Percentiles rank a stretch among this genome's conserved stretches.
These are phyloP conservation scores for Hibiscus tridactylites DNA, from an alignment of 345 rosid species.

Conservation along the genomic window DNA sequence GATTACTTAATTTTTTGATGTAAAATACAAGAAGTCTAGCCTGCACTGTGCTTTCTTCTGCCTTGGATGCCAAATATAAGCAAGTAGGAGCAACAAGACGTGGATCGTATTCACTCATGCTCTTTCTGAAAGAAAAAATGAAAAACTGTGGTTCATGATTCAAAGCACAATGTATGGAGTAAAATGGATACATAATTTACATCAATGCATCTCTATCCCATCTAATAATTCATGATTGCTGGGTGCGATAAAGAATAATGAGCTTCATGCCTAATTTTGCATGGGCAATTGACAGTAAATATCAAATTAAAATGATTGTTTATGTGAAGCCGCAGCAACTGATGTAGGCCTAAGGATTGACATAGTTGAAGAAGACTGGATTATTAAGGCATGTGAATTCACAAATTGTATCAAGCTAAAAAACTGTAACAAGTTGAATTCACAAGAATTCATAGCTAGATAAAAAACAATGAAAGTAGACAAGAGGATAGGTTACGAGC, in stretches of 20 bases:
- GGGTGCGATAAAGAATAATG: not conserved
- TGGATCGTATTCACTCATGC: conserved; percentile 88
- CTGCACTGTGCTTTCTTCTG: conserved; percentile 94
- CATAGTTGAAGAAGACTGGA: not conserved
- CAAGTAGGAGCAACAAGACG: conserved; percentile 91
- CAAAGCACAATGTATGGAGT: not conserved
- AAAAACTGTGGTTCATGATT: conserved; percentile 10
- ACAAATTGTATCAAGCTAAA: not conserved
- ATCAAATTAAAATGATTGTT: not conserved
- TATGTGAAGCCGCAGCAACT: not conserved
- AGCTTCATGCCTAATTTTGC: not conserved
- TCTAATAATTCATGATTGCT: not conserved
- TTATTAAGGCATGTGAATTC: not conserved
- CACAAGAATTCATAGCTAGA: not conserved
- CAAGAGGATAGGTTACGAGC: conserved; percentile 1
- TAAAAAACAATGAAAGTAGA: not conserved
- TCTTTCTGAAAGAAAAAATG: conserved; percentile 49
- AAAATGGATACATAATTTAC: not conserved
- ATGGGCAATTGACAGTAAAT: not conserved
- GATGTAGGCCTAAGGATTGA: not conserved
- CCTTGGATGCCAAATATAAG: conserved; percentile 95
- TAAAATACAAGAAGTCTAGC: conserved; percentile 70
- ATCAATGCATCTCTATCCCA: not conserved
- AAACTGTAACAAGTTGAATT: not conserved
- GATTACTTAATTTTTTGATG: conserved; percentile 60